Evolutionary conservation across 2,329 filamentous ascomycete species (phyloP).

Genomic region (Colletotrichum liriopes): DNA sequence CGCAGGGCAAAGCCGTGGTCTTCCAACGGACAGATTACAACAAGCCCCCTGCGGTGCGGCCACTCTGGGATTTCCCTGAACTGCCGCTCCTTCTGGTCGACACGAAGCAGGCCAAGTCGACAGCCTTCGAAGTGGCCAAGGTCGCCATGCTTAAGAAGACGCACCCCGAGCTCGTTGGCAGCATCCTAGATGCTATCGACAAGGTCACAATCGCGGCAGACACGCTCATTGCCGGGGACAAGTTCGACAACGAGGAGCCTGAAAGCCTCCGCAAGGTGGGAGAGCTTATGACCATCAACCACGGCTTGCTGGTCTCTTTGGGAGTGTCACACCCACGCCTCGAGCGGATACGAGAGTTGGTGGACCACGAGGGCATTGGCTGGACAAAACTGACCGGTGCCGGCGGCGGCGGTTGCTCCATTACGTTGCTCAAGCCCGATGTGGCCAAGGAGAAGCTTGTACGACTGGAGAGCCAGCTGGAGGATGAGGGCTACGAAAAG

Average conservation of each 20-base stretch:
- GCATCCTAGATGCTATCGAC: slow-evolving; percentile 90
- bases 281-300: slow-evolving; percentile 93
- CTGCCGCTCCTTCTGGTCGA: slow-evolving; percentile 92
- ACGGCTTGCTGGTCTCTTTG: slow-evolving; percentile 90
- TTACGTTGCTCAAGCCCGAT: slow-evolving; percentile 86
- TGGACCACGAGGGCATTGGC: slow-evolving; percentile 90
- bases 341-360: slow-evolving; percentile 90
- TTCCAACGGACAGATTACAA: slow-evolving; percentile 87
- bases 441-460: slow-evolving; percentile 70
- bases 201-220: slow-evolving; percentile 73
- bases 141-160: slow-evolving; percentile 80
- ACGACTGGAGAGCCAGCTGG: slow-evolving; percentile 76
- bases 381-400: slow-evolving; percentile 99
- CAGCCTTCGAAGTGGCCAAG: slow-evolving; percentile 87
- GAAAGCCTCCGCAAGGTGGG: slow-evolving; percentile 82
- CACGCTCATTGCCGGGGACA: slow-evolving; percentile 69
- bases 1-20: slow-evolving; percentile 93
- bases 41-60: slow-evolving; percentile 82
- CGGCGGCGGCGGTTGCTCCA: slow-evolving; percentile 95
- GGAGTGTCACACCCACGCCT: slow-evolving; percentile 96
- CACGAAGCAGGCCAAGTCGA: slow-evolving; percentile 90
- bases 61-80: slow-evolving; percentile 91
- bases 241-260: slow-evolving; percentile 77
- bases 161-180: slow-evolving; percentile 84
- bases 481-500: slow-evolving; percentile 82